Evolutionary conservation across 129 eudicot species (phyloP).

Genomic region (Kitagawia praeruptora): DNA sequence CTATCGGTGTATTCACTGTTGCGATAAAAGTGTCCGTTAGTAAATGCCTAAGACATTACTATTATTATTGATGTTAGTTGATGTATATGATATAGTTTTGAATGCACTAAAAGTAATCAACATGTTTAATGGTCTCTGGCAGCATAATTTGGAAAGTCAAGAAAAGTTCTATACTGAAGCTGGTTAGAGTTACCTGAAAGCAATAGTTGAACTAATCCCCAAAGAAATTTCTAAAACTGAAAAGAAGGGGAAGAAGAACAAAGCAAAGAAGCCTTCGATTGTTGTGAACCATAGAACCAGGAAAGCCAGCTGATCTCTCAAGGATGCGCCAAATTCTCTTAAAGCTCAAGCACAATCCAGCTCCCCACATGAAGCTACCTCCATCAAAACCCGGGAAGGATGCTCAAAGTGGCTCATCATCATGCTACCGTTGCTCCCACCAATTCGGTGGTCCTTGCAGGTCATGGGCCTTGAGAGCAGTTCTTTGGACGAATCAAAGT

Average conservation of each 20-base stretch:
- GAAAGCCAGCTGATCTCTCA: slow-evolving; percentile 57
- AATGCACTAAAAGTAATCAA: not conserved
- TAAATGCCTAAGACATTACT: too few relatives aligned
- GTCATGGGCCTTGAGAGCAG: slow-evolving; percentile 1
- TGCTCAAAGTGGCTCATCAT: slow-evolving; percentile 13
- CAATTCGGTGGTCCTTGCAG: slow-evolving; percentile 4
- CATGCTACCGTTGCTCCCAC: slow-evolving; percentile 7
- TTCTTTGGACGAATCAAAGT: not conserved
- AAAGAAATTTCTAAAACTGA: slow-evolving; percentile 52
- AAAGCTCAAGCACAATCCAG: slow-evolving; percentile 60
- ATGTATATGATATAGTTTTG: too few relatives aligned
- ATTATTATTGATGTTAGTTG: not conserved
- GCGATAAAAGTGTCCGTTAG: too few relatives aligned
- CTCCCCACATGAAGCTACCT: slow-evolving; percentile 46
- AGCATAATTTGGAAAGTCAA: slow-evolving; percentile 42
- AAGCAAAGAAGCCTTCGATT: slow-evolving; percentile 47
- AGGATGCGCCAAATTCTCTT: slow-evolving; percentile 59
- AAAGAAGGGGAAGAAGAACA: slow-evolving; percentile 39
- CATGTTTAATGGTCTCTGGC: not conserved
- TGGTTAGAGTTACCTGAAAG: slow-evolving; percentile 48
- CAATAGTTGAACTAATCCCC: slow-evolving; percentile 55
- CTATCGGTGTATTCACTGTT: too few relatives aligned
- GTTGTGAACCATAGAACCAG: slow-evolving; percentile 67
- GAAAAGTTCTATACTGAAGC: slow-evolving; percentile 61
- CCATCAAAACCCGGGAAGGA: slow-evolving; percentile 19